These are phyloP conservation scores for Ophiostoma ips DNA, from an alignment of 2,329 filamentous ascomycete species.

Conservation along the genomic window DNA sequence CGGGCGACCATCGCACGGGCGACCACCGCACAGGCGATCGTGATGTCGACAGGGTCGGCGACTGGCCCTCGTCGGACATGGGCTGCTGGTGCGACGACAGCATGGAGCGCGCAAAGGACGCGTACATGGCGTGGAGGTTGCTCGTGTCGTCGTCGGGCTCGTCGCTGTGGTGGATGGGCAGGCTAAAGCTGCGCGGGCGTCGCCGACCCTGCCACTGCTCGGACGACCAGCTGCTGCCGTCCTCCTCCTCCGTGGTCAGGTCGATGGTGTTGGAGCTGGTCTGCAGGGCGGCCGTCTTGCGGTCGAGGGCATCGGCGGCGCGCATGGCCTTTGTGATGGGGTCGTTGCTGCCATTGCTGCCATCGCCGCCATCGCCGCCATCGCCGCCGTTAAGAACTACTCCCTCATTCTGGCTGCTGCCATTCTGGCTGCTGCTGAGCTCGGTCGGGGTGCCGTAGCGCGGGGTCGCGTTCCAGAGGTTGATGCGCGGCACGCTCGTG, in stretches of 20 bases:
- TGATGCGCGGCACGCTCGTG: background rate
- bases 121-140: slow-evolving; percentile 4
- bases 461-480: background rate
- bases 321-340: slow-evolving; percentile 42
- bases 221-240: too few species aligned
- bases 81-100: too few species aligned
- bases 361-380: too few species aligned
- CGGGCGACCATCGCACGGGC: background rate
- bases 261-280: slow-evolving; percentile 32
- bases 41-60: background rate
- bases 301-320: slow-evolving; percentile 35
- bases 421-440: background rate
- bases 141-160: slow-evolving; percentile 7
- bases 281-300: slow-evolving; percentile 39
- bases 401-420: background rate
- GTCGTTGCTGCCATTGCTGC: slow-evolving; percentile 21
- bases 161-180: slow-evolving; percentile 26
- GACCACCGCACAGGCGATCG: background rate
- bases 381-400: too few species aligned
- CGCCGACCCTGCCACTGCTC: background rate
- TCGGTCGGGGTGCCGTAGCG: too few species aligned
- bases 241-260: slow-evolving; percentile 26
- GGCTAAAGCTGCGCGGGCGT: slow-evolving; percentile 34
- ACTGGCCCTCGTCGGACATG: too few species aligned
- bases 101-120: background rate